Base-by-base conservation (phyloP, 768 basidiomycete genomes). In the Tulasnella calospora region DNA sequence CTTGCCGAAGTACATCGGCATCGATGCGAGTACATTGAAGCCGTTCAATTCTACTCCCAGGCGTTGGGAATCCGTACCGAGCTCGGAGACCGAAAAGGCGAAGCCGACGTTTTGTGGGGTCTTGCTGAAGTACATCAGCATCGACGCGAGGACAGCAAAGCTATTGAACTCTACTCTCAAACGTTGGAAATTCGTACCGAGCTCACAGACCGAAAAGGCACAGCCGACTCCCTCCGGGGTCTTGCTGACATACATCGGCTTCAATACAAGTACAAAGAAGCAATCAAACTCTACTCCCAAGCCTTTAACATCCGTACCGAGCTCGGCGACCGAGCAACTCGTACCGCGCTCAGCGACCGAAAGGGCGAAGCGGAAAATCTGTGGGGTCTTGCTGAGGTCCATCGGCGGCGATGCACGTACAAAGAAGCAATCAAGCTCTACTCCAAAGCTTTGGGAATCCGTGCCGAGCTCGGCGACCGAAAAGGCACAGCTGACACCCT, bases 391-490 rank as follows among this genome's bases (percentile, higher is more conserved):
- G 21, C 23, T 23, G 51, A 51, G 8, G 21, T n/a, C 23, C 21
- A 51, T 10, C 51, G 4, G 21, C 21, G 0, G 3, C 51, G 4
- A 23, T 5, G n/a, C 4, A 7, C 23, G 21, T 23, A 51, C 21
- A 10, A 6, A 4, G 8, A 51, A 3, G 46, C 46, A 3, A 46
- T 46, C 23, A 9, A 6, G 23, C 51, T 51, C 4, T 51, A 51
- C 44, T 15, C 1, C 12, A 19, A 44, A 1, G 10, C 44, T 1
- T 15, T 15, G 44, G 17, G 17, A 44, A 15, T 44, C 44, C 83
- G 19, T 27, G 84, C 84, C 85, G 46, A 19, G 5, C 19, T 46
- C 8, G 46, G 46, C 4, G 46, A 46, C 46, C 6, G 13, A 19
- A 19, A 13, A 46, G 46, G 46, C 6, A 46, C 5, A 46, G 46